Conservation (phyloP, 352 stramenopile species). For the Hyaloperonospora arabidopsidis region DNA sequence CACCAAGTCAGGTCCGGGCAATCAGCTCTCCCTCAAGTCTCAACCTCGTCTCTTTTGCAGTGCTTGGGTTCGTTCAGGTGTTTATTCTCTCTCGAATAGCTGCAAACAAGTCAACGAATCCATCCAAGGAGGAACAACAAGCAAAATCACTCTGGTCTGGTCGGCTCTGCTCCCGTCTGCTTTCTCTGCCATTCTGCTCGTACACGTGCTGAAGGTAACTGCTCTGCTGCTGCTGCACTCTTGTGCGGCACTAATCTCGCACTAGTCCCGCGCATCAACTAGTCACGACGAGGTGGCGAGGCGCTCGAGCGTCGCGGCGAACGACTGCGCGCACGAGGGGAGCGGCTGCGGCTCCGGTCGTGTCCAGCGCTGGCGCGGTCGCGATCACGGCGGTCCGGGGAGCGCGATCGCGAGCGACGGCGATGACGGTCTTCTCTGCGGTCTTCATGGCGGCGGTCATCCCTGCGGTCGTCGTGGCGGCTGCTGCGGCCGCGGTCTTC, state of each 20-base stretch:
- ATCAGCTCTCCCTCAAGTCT: constrained; percentile 20
- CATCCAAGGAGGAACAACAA: constrained; percentile 21
- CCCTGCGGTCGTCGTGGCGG: constrained; percentile 30
- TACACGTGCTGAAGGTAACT: constrained; percentile 7
- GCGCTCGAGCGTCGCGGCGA: constrained; percentile 34
- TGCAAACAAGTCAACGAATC: constrained; percentile 25
- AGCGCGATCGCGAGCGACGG: constrained; percentile 38
- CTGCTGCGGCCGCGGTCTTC: constrained; percentile 24
- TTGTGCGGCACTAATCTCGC: constrained; percentile 1
- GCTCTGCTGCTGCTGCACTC: background rate
- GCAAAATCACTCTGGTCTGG: constrained; percentile 20
- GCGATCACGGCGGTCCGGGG: constrained; percentile 34
- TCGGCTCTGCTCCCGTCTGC: constrained; percentile 18
- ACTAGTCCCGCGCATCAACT: constrained; percentile 20
- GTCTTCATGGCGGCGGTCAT: constrained; percentile 30
- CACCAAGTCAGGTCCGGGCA: constrained; percentile 21
- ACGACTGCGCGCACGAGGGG: constrained; percentile 31
- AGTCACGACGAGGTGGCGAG: constrained; percentile 42
- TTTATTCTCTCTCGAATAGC: constrained; percentile 26
- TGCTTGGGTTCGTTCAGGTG: constrained; percentile 24
- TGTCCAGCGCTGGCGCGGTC: constrained; percentile 29
- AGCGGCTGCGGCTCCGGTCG: constrained; percentile 40
- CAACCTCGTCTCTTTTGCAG: constrained; percentile 22
- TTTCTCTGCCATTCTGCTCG: constrained; percentile 18
- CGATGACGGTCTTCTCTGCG: constrained; percentile 28